These are phyloP conservation scores for Cyberlindnera veronae DNA, from an alignment of 805 yeast species.

Conservation along the genomic window DNA sequence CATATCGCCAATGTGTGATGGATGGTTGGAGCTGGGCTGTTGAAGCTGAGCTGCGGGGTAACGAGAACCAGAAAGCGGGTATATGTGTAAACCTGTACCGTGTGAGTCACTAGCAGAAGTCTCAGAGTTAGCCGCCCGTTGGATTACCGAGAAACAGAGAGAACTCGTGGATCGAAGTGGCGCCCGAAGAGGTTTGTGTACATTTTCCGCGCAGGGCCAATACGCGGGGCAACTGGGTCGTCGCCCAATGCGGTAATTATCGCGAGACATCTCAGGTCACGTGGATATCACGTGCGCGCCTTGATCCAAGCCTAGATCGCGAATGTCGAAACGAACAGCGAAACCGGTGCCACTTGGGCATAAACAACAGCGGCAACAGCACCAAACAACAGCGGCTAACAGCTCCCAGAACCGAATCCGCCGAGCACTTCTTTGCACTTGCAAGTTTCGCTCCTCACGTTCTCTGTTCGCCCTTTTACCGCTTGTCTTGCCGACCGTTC, in stretches of 20 bases:
- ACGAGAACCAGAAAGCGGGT: not conserved
- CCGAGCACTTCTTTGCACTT: no score
- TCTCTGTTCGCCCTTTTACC: not conserved
- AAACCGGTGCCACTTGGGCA: no score
- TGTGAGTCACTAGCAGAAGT: no score
- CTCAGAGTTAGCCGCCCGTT: no score
- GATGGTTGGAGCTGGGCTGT: not conserved
- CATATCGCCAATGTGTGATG: conserved; percentile 7
- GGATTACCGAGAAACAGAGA: no score
- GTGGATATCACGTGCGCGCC: not conserved
- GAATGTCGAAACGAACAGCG: no score
- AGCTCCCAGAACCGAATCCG: no score
- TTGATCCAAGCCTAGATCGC: no score
- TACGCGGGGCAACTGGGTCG: not conserved
- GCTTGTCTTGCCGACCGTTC: not conserved
- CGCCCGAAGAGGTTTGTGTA: not conserved
- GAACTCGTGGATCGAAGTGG: no score
- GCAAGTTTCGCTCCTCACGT: not conserved
- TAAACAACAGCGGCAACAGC: no score
- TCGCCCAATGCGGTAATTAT: not conserved
- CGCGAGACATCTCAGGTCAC: not conserved
- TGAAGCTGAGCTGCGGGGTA: not conserved
- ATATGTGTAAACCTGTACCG: no score
- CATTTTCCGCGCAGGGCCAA: not conserved
- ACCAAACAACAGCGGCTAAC: no score